These are phyloP conservation scores for Sodiomyces alkalinus DNA, from an alignment of 2,329 filamentous ascomycete genomes.

Conservation along the genomic window DNA sequence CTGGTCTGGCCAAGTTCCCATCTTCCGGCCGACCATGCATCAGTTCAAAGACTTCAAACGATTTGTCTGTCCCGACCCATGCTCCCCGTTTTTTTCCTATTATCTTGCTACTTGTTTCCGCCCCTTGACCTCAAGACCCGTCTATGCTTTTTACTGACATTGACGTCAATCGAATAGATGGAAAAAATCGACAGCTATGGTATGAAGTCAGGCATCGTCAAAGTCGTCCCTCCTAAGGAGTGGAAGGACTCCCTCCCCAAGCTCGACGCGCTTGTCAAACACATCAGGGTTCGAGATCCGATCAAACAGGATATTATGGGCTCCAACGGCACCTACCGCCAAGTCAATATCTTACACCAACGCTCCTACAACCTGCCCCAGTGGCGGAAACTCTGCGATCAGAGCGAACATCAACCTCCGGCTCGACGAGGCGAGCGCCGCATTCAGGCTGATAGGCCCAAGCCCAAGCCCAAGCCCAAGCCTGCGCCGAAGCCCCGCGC, in stretches of 20 bases:
- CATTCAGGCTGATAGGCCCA: slow-evolving; percentile 40
- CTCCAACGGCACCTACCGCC: slow-evolving; percentile 85
- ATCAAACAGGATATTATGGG: slow-evolving; percentile 98
- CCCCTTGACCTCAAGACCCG: no score
- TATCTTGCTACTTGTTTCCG: no score
- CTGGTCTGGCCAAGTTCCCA: slow-evolving; percentile 80
- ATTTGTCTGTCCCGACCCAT: slow-evolving; percentile 45
- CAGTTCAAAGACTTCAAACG: slow-evolving; percentile 89
- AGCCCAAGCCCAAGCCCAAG: slow-evolving; percentile 23
- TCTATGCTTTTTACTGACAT: neutral
- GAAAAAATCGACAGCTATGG: slow-evolving; percentile 82
- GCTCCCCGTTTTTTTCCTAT: no score
- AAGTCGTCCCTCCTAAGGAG: slow-evolving; percentile 84
- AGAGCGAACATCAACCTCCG: slow-evolving; percentile 90
- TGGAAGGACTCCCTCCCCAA: slow-evolving; percentile 73
- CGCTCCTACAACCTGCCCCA: slow-evolving; percentile 92
- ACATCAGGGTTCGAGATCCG: slow-evolving; percentile 85
- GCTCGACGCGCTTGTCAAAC: slow-evolving; percentile 76
- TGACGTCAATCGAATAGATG: slow-evolving; percentile 29
- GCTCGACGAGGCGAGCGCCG: slow-evolving; percentile 74
- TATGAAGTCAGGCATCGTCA: slow-evolving; percentile 95
- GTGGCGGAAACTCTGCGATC: slow-evolving; percentile 86
- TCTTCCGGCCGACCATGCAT: slow-evolving; percentile 90
- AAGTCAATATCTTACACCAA: slow-evolving; percentile 93
- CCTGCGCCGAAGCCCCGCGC: slow-evolving; percentile 16